Conservation (phyloP, 2,329 filamentous ascomycete species). For the Talaromyces sp. region DNA sequence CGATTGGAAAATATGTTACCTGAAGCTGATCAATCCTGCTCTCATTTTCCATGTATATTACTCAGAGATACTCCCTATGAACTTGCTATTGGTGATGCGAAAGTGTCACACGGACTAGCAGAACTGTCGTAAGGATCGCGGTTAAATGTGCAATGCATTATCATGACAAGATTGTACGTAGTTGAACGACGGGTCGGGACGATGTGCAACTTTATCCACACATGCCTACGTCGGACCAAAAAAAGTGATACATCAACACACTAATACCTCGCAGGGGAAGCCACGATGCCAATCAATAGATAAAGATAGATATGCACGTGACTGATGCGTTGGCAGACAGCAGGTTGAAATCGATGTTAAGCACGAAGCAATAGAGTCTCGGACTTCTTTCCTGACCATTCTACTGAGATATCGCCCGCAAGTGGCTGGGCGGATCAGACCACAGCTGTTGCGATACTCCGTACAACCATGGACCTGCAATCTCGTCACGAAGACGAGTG, state of each 20-base stretch:
- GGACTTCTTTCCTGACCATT: neutral
- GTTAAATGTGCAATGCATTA: neutral
- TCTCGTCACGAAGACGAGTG: neutral
- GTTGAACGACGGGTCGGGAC: neutral
- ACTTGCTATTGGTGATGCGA: neutral
- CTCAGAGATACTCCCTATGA: neutral
- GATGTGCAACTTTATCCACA: neutral
- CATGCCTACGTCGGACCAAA: neutral
- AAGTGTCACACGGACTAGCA: no score
- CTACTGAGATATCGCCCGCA: neutral
- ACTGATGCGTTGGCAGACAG: conserved; percentile 10
- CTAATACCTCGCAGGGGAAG: neutral
- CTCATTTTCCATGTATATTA: neutral
- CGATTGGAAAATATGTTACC: conserved; percentile 40
- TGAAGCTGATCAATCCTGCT: conserved; percentile 19
- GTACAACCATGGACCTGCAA: neutral
- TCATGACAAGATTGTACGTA: neutral
- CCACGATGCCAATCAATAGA: conserved; percentile 4
- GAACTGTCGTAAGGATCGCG: neutral
- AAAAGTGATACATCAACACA: conserved; percentile 5
- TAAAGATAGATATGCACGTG: conserved; percentile 1
- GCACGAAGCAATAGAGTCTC: neutral
- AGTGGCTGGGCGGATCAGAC: neutral
- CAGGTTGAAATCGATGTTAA: neutral
- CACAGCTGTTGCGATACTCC: neutral